Evolutionary conservation across 805 yeast species (phyloP), one percentile per base, ranked within the genome.

Genomic region (Nakazawaea populi): DNA sequence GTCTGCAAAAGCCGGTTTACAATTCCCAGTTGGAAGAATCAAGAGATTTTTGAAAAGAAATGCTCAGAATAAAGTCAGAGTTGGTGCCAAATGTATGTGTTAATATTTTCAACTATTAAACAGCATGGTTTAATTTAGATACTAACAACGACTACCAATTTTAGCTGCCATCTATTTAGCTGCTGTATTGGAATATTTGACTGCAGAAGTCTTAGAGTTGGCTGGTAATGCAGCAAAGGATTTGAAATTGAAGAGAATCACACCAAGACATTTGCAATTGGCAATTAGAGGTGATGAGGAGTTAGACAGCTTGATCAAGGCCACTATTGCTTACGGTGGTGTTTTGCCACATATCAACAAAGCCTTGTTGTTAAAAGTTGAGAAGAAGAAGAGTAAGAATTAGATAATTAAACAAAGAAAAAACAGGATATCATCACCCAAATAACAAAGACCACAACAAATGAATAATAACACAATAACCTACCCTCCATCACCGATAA

Each of bases 181-280:
- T 51, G 96, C 97, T 24, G 98, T 92, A 42, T 80, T 92, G 59
- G 98, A 92, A 72, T 92, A 92, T 73, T 76, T 92, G 65, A 90
- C 97, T 49, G 97, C 98, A 38, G 98, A 92, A 76, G 96, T 92
- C 47, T 79, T 92, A 63, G 98, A 92, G 76, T 78, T 92, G 79
- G 97, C 98, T 53, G 97, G 98, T 72, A 92, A 92, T 68, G 98
- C 98, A 37, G 97, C 98, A 44, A 90, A 92, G 70, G 97, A 92
- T 66, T 77, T 89, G 68, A 88, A 89, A 69, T 94, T 89, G 60
- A 90, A 91, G 74, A 89, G 98, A 85, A 91, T 91, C 68, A 90
- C 96, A 18, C 98, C 98, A 64, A 88, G 98, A 74, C 98, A 91
- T 71, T 77, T 91, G 65, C 97, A 91, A 72, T 80, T 91, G 64